Base-by-base conservation (phyloP, 495 filamentous ascomycete species). In the Hypoxylon lenormandii region DNA sequence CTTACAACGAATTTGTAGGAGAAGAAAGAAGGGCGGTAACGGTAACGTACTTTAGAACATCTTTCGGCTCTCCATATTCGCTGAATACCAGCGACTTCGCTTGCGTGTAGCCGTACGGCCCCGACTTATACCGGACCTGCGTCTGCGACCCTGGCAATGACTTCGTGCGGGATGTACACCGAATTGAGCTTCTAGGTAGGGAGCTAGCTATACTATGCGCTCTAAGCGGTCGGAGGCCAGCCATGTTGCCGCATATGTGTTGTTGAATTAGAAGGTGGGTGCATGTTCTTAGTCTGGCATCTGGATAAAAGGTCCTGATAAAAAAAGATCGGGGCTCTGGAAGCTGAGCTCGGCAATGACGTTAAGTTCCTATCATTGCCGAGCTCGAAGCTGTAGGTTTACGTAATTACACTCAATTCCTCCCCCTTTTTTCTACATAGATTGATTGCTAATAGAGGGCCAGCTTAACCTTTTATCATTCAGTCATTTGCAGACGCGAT, bases 51-150 rank as follows among this genome's bases (percentile, higher is more conserved):
- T 81, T 84, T 33, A 98, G 82, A 4, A 94, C 92, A 78, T 93
- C 89, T 55, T 85, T 82, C 0, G 95, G 95, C 70, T 94, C 91
- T 76, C 96, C 95, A 76, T 94, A 90, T 72, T 89, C 84, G 47
- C 87, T 87, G 77, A 96, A 97, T 4, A 93, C 86, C 50, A 99
- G 88, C 0, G 93, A 87, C 82, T 97, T 96, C 59, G 96, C 89
- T 80, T 98, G 95, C n/a, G 91, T 94, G 80, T 98, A 98, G 65
- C 96, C 96, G 76, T 97, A 98, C 23, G 85, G 84, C 18, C 91
- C 82, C 48, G 82, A 83, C 42, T 78, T 79, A 75, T 73, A 68
- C 0, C 74, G 74, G 19, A 72, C 66, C 30, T 66, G 63, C 15
- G 22, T 47, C 22, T 48, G 45, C 49, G 69, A 40, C 4, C 37